Percentiles rank a stretch among this genome's conserved stretches.
phyloP scores from a whole-genome alignment of 148 eudicot species.

The Pouteria glomerata region DNA sequence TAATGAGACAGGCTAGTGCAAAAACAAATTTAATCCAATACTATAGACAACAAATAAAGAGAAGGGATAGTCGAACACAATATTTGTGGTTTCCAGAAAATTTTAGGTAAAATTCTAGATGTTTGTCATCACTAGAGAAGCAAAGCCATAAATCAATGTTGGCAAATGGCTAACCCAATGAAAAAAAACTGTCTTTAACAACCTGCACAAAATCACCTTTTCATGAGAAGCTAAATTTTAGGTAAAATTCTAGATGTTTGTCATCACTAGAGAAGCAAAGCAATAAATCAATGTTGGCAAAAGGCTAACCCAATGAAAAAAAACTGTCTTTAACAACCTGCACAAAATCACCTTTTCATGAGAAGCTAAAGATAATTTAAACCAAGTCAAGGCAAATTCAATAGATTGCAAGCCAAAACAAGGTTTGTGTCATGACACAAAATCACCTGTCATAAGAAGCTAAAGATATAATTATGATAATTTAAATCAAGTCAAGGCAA shows the following conservation, averaged over 20 bases:
- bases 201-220: background rate
- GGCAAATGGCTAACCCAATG: slow-evolving; percentile 4
- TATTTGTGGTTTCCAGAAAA: slow-evolving; percentile 3
- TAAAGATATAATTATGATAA: background rate
- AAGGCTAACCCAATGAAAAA: background rate
- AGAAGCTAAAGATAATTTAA: too few relatives aligned
- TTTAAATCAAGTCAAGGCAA: background rate
- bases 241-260: background rate
- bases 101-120: background rate
- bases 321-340: background rate
- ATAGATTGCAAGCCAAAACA: too few relatives aligned
- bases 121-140: background rate
- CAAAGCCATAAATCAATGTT: slow-evolving; percentile 2
- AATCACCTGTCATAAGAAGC: background rate
- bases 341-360: background rate
- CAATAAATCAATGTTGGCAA: slow-evolving; percentile 6
- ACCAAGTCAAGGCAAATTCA: too few relatives aligned
- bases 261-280: background rate
- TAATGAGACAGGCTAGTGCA: slow-evolving; percentile 6
- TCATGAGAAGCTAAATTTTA: too few relatives aligned
- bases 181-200: background rate
- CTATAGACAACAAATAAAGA: background rate
- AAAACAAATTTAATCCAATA: background rate
- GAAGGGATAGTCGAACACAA: slow-evolving; percentile 6
- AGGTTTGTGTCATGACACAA: too few relatives aligned